Percentiles rank a stretch among this genome's conserved stretches.
These are phyloP conservation scores for Pseudevernia furfuracea DNA, from an alignment of 495 filamentous ascomycete genomes.

Conservation along the genomic window DNA sequence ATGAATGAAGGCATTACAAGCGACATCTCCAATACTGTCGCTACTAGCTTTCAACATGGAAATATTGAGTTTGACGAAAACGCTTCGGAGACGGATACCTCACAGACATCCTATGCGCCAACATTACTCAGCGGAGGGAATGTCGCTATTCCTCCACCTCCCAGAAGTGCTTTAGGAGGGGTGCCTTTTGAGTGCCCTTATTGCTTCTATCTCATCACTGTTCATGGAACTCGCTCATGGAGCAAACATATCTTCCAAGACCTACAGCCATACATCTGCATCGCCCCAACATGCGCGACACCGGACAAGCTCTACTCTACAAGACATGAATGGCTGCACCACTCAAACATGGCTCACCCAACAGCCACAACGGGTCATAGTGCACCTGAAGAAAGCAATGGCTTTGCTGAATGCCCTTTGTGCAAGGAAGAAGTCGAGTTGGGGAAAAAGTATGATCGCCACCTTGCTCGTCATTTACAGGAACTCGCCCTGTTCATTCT, in stretches of 20 bases:
- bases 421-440: not conserved
- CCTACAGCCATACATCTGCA: slow-evolving; percentile 26
- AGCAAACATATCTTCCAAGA: slow-evolving; percentile 24
- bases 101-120: slow-evolving; percentile 19
- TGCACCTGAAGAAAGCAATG: not conserved
- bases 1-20: not conserved
- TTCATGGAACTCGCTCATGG: slow-evolving; percentile 3
- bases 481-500: slow-evolving; percentile 17
- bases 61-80: not conserved
- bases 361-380: slow-evolving; percentile 13
- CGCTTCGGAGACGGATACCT: not conserved
- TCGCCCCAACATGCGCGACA: slow-evolving; percentile 12
- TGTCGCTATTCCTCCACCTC: slow-evolving; percentile 13
- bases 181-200: slow-evolving; percentile 19
- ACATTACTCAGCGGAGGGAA: slow-evolving; percentile 14
- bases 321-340: slow-evolving; percentile 20
- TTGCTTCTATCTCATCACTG: slow-evolving; percentile 15
- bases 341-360: not conserved
- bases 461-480: slow-evolving; percentile 17
- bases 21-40: not conserved
- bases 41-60: not conserved
- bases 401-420: slow-evolving; percentile 9
- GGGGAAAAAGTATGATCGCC: slow-evolving; percentile 5
- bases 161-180: not conserved
- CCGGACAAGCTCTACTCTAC: slow-evolving; percentile 21